A percentile compares a stretch with the other conserved stretches of the same genome.
These are phyloP conservation scores for Sphaerulina musiva DNA, from an alignment of 2,329 filamentous ascomycete species.

Conservation along the genomic window DNA sequence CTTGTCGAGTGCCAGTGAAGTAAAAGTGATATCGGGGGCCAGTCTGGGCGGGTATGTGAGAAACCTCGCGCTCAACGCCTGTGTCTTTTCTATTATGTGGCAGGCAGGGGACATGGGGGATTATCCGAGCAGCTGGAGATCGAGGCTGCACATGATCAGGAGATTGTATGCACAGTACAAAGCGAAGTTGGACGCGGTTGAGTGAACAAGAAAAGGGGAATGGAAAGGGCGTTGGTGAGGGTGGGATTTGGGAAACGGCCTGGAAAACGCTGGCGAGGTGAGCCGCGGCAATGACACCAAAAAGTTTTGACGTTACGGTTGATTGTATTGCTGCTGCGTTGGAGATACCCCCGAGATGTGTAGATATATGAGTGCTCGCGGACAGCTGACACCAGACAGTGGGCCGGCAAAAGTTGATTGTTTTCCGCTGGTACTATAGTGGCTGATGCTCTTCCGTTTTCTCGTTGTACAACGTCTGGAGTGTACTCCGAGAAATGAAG, in stretches of 20 bases:
- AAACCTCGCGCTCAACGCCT: slow-evolving; percentile 84
- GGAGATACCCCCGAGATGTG: not conserved
- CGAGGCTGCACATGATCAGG: slow-evolving; percentile 76
- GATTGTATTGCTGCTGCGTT: not conserved
- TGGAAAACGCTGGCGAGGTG: not conserved
- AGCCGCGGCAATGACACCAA: not conserved
- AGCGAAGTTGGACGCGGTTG: slow-evolving; percentile 3
- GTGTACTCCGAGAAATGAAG: not conserved
- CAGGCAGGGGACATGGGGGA: slow-evolving; percentile 45
- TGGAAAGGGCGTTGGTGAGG: not conserved
- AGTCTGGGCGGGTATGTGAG: slow-evolving; percentile 81
- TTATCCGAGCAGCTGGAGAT: slow-evolving; percentile 83
- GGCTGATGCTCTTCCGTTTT: not conserved
- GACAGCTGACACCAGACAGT: not conserved
- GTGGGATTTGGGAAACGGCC: not conserved
- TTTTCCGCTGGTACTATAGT: not conserved
- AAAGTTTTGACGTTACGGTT: not conserved
- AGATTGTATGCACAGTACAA: slow-evolving; percentile 61
- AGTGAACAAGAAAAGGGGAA: not conserved
- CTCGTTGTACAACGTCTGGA: not conserved
- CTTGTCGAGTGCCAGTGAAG: slow-evolving; percentile 80
- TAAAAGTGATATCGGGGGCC: slow-evolving; percentile 78
- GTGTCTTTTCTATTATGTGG: slow-evolving; percentile 91
- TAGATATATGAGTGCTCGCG: not conserved
- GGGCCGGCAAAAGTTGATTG: not conserved